Base-by-base conservation (phyloP, 306 rosid genomes). In the Sphenostylis stenocarpa region DNA sequence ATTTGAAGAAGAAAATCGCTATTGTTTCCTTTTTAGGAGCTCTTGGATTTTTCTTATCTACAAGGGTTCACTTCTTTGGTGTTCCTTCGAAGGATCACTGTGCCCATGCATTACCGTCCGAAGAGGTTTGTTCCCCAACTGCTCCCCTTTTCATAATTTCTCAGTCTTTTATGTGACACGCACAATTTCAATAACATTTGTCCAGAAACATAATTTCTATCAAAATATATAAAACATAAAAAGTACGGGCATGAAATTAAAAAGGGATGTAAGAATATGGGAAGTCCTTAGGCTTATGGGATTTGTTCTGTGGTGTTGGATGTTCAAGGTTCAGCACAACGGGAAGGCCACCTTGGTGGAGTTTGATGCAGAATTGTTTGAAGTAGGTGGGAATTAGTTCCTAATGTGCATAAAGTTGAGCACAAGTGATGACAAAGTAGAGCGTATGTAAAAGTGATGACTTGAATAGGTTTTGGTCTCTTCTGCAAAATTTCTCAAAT, bases 291-390 rank as follows among this genome's bases (percentile, higher is more conserved):
- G 14, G 57, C 60, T 41, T 14, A 56, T 67, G 56, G 41, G 53
- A 21, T 61, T 52, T 51, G 66, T 57, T n/a, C 16, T 13, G 33
- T 52, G 62, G 11, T 63, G 66, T 69, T 6, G 62, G 15, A 10
- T 16, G 31, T 61, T 71, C 29, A 70, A 93, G 97, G 96, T 91
- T 76, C 91, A 89, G 70, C 74, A 88, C 28, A 93, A 89, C 48
- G 94, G 96, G 29, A 93, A 93, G 83, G 91, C 92, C 52, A 90
- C 94, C 53, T 91, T 87, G 10, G 90, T 88, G 57, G 97, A 90
- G 82, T 90, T 92, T 82, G 86, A 92, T 83, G 94, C 91, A 14
- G 96, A 88, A 61, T 90, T 94, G 92, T 88, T 91, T 80, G 96
- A 92, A 92, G 91, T 89, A 44, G 86, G 94, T 67, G 80, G 84